phyloP scores from a whole-genome alignment of 1,284 basidiomycete species.

The Ceratobasidium sp. region DNA sequence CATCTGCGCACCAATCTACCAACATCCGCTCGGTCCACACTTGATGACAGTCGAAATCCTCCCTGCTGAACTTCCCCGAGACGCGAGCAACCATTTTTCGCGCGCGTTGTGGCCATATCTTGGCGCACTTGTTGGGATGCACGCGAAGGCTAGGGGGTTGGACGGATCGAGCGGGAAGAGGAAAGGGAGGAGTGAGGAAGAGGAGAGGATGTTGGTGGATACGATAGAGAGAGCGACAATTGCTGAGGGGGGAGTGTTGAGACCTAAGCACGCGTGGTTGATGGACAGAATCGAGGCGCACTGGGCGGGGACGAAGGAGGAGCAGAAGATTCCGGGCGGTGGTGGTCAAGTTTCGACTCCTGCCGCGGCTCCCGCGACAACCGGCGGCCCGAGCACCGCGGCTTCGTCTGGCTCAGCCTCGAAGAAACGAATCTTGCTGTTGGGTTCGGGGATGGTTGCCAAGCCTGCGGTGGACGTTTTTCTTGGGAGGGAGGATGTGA shows the following conservation, averaged over 20 bases:
- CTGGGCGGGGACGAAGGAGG: slow-evolving; percentile 47
- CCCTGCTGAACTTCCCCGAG: slow-evolving; percentile 83
- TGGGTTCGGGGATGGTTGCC: slow-evolving; percentile 94
- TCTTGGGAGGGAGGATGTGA: slow-evolving; percentile 68
- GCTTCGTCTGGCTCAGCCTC: slow-evolving; percentile 45
- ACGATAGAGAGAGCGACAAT: slow-evolving; percentile 79
- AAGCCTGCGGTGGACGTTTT: slow-evolving; percentile 86
- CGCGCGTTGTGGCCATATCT: slow-evolving; percentile 77
- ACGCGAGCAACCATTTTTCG: slow-evolving; percentile 85
- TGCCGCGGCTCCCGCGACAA: background rate
- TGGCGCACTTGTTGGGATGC: slow-evolving; percentile 62
- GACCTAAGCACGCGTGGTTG: slow-evolving; percentile 72
- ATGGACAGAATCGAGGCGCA: slow-evolving; percentile 65
- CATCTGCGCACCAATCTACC: slow-evolving; percentile 78
- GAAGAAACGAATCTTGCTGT: slow-evolving; percentile 81
- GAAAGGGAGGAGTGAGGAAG: slow-evolving; percentile 44
- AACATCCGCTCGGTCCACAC: slow-evolving; percentile 62
- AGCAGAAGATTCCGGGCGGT: background rate
- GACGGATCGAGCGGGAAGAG: slow-evolving; percentile 44
- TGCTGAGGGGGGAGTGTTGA: slow-evolving; percentile 71
- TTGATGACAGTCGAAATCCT: slow-evolving; percentile 92
- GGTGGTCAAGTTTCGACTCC: slow-evolving; percentile 1
- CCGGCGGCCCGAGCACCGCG: background rate
- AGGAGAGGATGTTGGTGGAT: slow-evolving; percentile 55
- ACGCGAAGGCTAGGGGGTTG: slow-evolving; percentile 44